Conservation (phyloP, 129 eudicot genomes). For the Helichrysum umbraculigerum region DNA sequence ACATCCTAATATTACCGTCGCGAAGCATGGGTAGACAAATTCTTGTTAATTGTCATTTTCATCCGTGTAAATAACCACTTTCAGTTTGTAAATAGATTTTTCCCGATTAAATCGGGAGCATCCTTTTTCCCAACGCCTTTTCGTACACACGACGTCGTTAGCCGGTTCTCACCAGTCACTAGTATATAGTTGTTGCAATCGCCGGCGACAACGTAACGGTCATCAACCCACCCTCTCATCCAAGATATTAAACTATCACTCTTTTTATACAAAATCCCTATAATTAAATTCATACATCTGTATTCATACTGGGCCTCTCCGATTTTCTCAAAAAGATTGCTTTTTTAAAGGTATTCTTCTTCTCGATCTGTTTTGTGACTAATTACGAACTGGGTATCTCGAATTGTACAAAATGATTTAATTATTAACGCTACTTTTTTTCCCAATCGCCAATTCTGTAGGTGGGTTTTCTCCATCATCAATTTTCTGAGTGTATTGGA, state of each 20-base stretch:
- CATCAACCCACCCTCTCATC: constrained; percentile 1
- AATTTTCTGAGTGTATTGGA: not conserved
- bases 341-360: not conserved
- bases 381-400: not conserved
- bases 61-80: no score
- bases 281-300: not conserved
- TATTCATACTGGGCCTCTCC: not conserved
- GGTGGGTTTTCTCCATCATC: not conserved
- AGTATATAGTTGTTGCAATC: constrained; percentile 2
- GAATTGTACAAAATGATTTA: not conserved
- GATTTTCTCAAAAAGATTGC: not conserved
- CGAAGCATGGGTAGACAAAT: no score
- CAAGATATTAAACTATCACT: not conserved
- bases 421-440: not conserved
- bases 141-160: constrained; percentile 6
- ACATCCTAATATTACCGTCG: no score
- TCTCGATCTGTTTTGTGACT: not conserved
- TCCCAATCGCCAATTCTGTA: not conserved
- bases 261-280: not conserved
- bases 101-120: no score
- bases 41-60: no score
- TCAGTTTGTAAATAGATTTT: no score
- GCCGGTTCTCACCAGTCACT: constrained; percentile 5
- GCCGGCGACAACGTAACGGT: constrained; percentile 29
- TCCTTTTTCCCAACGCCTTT: not conserved